Evolutionary conservation across 805 yeast genomes (phyloP), one percentile per base, ranked within the genome.

Genomic region (Lachancea meyersii): DNA sequence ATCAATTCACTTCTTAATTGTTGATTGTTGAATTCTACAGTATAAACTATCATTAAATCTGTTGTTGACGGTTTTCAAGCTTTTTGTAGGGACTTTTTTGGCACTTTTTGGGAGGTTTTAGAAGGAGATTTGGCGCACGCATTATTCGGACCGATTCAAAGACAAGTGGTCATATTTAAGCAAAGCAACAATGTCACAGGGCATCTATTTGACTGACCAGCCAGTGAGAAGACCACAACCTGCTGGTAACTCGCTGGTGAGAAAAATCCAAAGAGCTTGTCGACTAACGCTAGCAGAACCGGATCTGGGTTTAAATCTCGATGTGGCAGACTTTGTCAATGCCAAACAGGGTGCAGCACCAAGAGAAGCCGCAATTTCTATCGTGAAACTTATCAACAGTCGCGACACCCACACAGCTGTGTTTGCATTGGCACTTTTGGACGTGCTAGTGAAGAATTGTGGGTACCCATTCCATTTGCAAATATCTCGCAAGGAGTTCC

Each of bases 381-480:
- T 89, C 48, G 97, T 83, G 41, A 82, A 81, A 57, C 71, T 87
- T 48, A 77, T 91, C 59, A 85, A 87, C 65, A 82, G 82, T 51
- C 73, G 86, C 55, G 93, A 85, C 52, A 79, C 94, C 1, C 94
- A 86, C 56, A 83, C 88, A 26, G 78, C 89, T 4, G 79, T 83
- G 43, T 80, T 89, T 57, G 96, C 97, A 8, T 65, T 93, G 50
- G 76, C 88, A 1, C 67, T 86, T 30, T 59, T 93, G 48, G 99
- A 93, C 60, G 86, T 86, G 41, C 70, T 93, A 53, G 98, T 93
- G 41, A 93, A 93, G 67, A 93, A 93, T 69, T 93, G 99, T 68
- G 98, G 97, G 4, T 93, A 91, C 63, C 97, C 98, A 6, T 79
- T 93, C 67, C 98, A 93, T 52, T 71, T 93, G 37, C 98, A 93